Evolutionary conservation across 305 asterid species (phyloP), one percentile per base, ranked within the genome.

Genomic region (Fraxinus xanthoxyloides): DNA sequence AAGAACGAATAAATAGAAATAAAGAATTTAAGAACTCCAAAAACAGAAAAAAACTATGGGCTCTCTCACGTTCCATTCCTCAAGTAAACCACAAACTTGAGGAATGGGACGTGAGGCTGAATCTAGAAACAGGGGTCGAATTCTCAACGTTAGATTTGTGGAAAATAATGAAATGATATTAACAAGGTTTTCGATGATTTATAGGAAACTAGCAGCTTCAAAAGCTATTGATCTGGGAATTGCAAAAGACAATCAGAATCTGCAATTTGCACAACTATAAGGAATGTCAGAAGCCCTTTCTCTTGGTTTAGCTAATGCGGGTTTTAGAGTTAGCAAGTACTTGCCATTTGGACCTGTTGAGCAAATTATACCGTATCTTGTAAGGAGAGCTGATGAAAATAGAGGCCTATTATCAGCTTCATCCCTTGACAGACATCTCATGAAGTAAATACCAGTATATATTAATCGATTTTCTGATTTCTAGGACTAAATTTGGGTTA

Each of bases 351-450:
- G 98, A 5, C 98, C 96, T 0, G 91, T 93, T 1, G 98, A 91
- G 26, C 91, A 92, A 78, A 89, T 95, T 8, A 95, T 95, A 82
- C 98, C 98, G 0, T 95, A 95, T 84, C 97, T 95, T 32, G 77
- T 95, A 19, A 80, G 98, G 72, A 89, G 98, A 87, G 98, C 97
- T 7, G 98, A 93, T 72, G 98, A 95, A 83, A 95, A 95, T 87
- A 89, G 92, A 75, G 97, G 97, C 0, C 79, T 95, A 3, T 81
- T 95, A 28, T 81, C 97, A 51, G 78, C 93, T 31, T 89, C 98
- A 0, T 77, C 85, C 7, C 67, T 87, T 7, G 98, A 95, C 84
- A 87, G 92, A 9, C 43, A 5, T 3, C 91, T 92, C 74, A 92
- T 92, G 91, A 87, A 94, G 98, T 94, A 86, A 76, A 7, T 10